Evolutionary conservation across 768 basidiomycete species (phyloP), one percentile per base, ranked within the genome.

Genomic region (Kwoniella sp.): DNA sequence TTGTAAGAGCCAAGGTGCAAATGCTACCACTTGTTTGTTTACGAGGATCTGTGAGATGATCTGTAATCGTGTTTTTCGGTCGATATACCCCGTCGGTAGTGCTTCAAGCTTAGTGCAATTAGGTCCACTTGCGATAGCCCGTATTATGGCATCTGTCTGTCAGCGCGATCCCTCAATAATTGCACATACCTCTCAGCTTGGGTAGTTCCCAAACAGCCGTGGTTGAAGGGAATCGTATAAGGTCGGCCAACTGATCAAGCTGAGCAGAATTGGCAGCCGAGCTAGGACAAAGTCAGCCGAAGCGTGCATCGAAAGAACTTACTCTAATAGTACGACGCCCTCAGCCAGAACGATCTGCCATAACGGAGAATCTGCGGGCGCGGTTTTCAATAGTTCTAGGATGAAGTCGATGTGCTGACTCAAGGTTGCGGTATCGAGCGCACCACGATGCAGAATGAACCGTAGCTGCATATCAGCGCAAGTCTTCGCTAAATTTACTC

Each of bases 121-220:
- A 9, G 40, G 40, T 3, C 40, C 40, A 44, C 40, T 44, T 3
- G 40, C 40, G 40, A 44, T 19, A 44, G 40, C 40, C 8, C 40
- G 40, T 10, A 44, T 44, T 6, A 44, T 44, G 17, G 40, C 40
- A 19, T 44, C 40, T 44, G 40, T 9, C 17, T 4, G 40, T 44
- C 17, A 44, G 40, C 17, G 3, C 40, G 17, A 3, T 3, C 40
- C 10, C 8, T 19, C 40, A 15, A 24, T 29, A 30, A 15, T 26
- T 3, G 6, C 24, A 59, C 68, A 21, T 29, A 73, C 72, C 59
- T 62, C 57, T 60, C 1, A 69, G 44, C 47, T 66, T 61, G 0
- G 65, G 46, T 27, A 74, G 50, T 51, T 74, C 72, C 69, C 69
- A 71, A 9, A 68, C 56, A 9, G 58, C 64, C 27, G 68, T 61